Conservation (phyloP, 805 yeast genomes). For the Jamesozyma hellenica region DNA sequence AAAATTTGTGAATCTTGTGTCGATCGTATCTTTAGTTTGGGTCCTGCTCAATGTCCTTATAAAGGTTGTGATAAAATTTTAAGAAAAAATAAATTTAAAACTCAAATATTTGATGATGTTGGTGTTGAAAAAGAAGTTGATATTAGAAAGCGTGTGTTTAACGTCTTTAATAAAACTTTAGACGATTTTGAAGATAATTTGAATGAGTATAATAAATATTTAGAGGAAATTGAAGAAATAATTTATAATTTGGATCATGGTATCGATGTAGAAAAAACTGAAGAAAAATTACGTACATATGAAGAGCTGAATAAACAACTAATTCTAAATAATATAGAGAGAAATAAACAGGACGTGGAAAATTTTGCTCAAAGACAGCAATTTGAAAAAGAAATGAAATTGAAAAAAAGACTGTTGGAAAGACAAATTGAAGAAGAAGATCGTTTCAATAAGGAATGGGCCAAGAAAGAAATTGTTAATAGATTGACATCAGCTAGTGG, state of each 20-base stretch:
- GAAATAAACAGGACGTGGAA: slow-evolving; percentile 61
- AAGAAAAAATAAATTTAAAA: slow-evolving; percentile 80
- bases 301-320: slow-evolving; percentile 65
- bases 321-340: slow-evolving; percentile 66
- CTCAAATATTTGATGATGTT: slow-evolving; percentile 87
- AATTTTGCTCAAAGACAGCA: slow-evolving; percentile 54
- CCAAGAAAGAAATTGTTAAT: slow-evolving; percentile 48
- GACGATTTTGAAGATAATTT: slow-evolving; percentile 54
- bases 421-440: slow-evolving; percentile 57
- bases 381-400: slow-evolving; percentile 57
- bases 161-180: slow-evolving; percentile 70
- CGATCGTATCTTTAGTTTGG: slow-evolving; percentile 84
- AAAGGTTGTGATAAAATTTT: slow-evolving; percentile 80
- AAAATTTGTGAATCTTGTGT: slow-evolving; percentile 96
- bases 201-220: slow-evolving; percentile 59
- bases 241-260: slow-evolving; percentile 67
- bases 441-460: slow-evolving; percentile 41
- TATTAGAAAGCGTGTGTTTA: slow-evolving; percentile 65
- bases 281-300: slow-evolving; percentile 53
- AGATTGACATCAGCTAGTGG: slow-evolving; percentile 32
- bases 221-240: slow-evolving; percentile 75
- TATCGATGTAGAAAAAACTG: slow-evolving; percentile 59
- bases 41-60: slow-evolving; percentile 96
- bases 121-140: slow-evolving; percentile 88
- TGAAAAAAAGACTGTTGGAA: slow-evolving; percentile 42